Percentiles rank a stretch among this genome's conserved stretches.
These are phyloP conservation scores for Pseudozyma sp. DNA, from an alignment of 1,284 basidiomycete genomes.

Conservation along the genomic window DNA sequence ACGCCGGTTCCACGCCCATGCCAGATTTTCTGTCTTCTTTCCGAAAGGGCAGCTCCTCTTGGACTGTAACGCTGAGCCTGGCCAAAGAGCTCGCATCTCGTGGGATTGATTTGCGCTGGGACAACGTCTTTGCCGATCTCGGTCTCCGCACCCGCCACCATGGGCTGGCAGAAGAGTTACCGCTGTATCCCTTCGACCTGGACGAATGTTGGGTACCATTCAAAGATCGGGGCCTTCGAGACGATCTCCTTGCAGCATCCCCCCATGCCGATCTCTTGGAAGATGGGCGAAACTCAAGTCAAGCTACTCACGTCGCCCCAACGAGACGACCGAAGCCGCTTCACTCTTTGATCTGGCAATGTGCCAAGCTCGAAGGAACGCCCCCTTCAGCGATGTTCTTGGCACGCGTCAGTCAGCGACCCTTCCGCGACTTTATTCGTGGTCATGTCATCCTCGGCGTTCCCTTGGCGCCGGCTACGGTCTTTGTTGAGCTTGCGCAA, in stretches of 20 bases:
- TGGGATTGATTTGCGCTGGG: conserved; percentile 30
- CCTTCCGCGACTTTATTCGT: conserved; percentile 46
- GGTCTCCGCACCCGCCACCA: conserved; percentile 22
- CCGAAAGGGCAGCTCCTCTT: conserved; percentile 41
- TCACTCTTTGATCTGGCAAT: conserved; percentile 27
- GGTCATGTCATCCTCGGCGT: conserved; percentile 49
- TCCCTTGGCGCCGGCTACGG: conserved; percentile 39
- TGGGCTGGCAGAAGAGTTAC: conserved; percentile 22
- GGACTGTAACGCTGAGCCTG: conserved; percentile 21
- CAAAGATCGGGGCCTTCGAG: conserved; percentile 49
- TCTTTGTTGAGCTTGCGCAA: conserved; percentile 52
- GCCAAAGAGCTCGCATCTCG: conserved; percentile 34
- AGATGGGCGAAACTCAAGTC: neutral
- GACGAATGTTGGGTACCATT: conserved; percentile 45
- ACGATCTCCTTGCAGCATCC: conserved; percentile 19
- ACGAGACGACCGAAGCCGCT: conserved; percentile 16
- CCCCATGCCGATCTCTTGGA: neutral
- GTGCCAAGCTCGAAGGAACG: conserved; percentile 21
- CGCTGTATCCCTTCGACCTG: conserved; percentile 50
- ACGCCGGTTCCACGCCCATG: conserved; percentile 7
- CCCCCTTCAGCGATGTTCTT: conserved; percentile 31
- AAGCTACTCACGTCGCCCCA: neutral
- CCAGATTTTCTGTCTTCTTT: conserved; percentile 37
- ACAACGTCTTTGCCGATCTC: conserved; percentile 23
- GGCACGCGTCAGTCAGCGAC: conserved; percentile 26